Percentiles rank a stretch among this genome's conserved stretches.
phyloP scores from a whole-genome alignment of 768 basidiomycete species.

The Lepiota venenata region DNA sequence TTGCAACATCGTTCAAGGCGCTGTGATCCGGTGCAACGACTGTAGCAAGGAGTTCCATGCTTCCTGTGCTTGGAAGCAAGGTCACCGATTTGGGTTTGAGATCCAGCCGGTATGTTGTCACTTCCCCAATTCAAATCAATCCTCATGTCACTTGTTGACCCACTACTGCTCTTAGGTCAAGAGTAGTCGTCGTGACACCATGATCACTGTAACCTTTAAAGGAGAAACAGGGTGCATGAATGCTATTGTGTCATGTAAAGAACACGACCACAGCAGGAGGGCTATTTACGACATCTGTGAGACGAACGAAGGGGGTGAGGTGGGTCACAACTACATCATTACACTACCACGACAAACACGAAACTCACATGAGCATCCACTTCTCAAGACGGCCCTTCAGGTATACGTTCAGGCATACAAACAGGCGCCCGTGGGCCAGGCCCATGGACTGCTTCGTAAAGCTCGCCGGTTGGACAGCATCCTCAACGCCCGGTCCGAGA shows the following conservation, averaged over 20 bases:
- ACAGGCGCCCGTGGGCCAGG: slow-evolving; percentile 63
- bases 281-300: slow-evolving; percentile 84
- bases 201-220: slow-evolving; percentile 67
- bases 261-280: slow-evolving; percentile 63
- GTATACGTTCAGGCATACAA: slow-evolving; percentile 87
- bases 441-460: slow-evolving; percentile 86
- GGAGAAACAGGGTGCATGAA: slow-evolving; percentile 78
- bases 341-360: neutral
- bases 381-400: slow-evolving; percentile 78
- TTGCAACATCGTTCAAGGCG: slow-evolving; percentile 71
- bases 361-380: neutral
- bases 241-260: slow-evolving; percentile 74
- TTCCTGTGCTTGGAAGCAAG: slow-evolving; percentile 86
- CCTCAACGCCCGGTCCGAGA: slow-evolving; percentile 47
- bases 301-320: slow-evolving; percentile 78
- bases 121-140: neutral
- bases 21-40: slow-evolving; percentile 80
- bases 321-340: slow-evolving; percentile 29
- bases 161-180: slow-evolving; percentile 55
- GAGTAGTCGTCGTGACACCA: slow-evolving; percentile 66
- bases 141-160: neutral
- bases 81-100: slow-evolving; percentile 90
- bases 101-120: slow-evolving; percentile 63
- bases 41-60: slow-evolving; percentile 81
- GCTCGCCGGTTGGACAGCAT: slow-evolving; percentile 80